Evolutionary conservation across 2,329 filamentous ascomycete genomes (phyloP), one percentile per base, ranked within the genome.

Genomic region (Aspergillus sergii): DNA sequence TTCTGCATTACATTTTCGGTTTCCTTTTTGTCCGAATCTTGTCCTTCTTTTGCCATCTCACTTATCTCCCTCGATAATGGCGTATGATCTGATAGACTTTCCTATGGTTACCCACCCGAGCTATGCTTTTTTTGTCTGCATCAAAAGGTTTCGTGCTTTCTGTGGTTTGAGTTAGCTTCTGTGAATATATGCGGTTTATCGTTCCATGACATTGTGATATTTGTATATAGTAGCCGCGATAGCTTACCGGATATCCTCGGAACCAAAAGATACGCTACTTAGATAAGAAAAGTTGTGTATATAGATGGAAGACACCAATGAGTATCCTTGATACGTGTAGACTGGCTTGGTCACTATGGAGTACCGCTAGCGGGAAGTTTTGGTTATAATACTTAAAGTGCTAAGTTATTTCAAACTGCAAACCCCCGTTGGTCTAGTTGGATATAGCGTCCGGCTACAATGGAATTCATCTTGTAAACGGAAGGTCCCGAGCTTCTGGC

Each of bases 41-140:
- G 32, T 32, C 30, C 23, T 39, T 39, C 32, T 39, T 59, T 54
- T 59, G 58, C 48, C 14, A 59, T 51, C 53, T 45, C 23, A 53
- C 16, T 8, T 30, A 28, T 39, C 30, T 54, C 48, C 36, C 48
- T 53, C 28, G 8, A 36, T 16, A 45, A 53, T 59, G 46, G 51
- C 51, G 51, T 39, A 55, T 39, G 34, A 63, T 63, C 58, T 64
- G 39, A 64, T 63, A 66, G 58, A 66, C 50, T 41, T 64, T 39
- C n/a, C 58, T 66, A 61, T 30, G 41, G 50, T 50, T 50, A 54
- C 48, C 36, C 58, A 43, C 30, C 53, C 57, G 59, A 46, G 58
- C 55, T 62, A 32, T 59, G 34, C 36, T 58, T 53, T 59, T 41
- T 39, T 41, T 46, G 16, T 57, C 57, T 53, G 51, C 36, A 55